Evolutionary conservation across 192 early-diverging fungal genomes (phyloP), one percentile per base, ranked within the genome.

Genomic region (Coemansia sp.): DNA sequence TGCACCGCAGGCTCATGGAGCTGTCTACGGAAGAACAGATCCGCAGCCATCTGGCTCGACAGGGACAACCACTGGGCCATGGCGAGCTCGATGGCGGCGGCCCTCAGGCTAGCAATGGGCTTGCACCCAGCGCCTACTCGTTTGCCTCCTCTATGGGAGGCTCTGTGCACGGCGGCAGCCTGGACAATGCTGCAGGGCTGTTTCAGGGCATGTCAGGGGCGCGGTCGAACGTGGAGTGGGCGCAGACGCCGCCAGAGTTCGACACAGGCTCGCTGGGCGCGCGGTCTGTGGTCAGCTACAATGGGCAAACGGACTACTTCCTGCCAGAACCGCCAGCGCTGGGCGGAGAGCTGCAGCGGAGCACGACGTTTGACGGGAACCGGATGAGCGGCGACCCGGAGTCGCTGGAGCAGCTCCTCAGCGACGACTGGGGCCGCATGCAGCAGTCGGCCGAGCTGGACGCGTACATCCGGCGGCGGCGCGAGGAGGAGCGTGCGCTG

Each of bases 351-450:
- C 57, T 67, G 59, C n/a, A n/a, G n/a, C 25, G 72, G 59, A 50
- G 71, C 72, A 44, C 67, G 65, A 59, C 75, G 42, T 31, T 75
- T 60, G 52, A 71, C 60, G 58, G 64, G 55, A 42, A 64, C 63
- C 40, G 74, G 50, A 64, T 57, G 50, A 60, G 64, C 55, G 47
- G 37, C 36, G 59, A 71, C 65, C 42, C 79, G 4, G 66, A 69
- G 59, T 48, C 60, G 10, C 60, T 79, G 41, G 70, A 73, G 41
- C 70, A 63, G 45, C 67, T 73, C 13, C 63, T 79, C 2, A 60
- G 57, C 50, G 71, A 79, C 64, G 76, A 79, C 61, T 79, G 76
- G 76, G 76, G 65, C 50, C 76, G 70, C 44, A 55, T 57, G 62
- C 65, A 79, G 72, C 71, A 68, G 34, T 54, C 67, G 25, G 68